phyloP scores from a whole-genome alignment of 140 eudicot genomes.

The Stevia rebaudiana region DNA sequence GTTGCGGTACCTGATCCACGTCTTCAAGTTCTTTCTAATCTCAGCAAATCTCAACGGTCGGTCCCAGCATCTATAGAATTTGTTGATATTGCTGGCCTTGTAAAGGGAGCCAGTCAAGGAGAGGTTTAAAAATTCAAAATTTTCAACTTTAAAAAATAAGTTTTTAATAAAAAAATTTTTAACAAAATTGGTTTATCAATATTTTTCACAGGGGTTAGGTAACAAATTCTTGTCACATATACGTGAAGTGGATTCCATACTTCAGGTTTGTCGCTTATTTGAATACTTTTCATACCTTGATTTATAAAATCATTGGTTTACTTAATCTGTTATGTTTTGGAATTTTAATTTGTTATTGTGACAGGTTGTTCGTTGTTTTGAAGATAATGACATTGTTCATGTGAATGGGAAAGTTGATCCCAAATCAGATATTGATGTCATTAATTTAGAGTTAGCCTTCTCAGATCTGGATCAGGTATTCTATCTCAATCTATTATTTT shows the following conservation, averaged over 20 bases:
- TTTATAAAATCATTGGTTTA: background rate
- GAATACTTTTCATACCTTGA: background rate
- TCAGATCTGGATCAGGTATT: slow-evolving; percentile 92
- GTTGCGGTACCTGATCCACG: slow-evolving; percentile 94
- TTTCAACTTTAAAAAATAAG: background rate
- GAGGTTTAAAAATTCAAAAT: slow-evolving; percentile 47
- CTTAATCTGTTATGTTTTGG: background rate
- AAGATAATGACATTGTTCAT: slow-evolving; percentile 92
- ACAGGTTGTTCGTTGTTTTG: slow-evolving; percentile 98
- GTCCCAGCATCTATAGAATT: slow-evolving; percentile 94
- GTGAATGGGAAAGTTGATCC: slow-evolving; percentile 92
- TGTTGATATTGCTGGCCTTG: slow-evolving; percentile 98
- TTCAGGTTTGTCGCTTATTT: slow-evolving; percentile 51
- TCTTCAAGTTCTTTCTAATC: slow-evolving; percentile 73
- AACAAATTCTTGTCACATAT: slow-evolving; percentile 91
- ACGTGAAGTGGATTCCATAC: slow-evolving; percentile 95
- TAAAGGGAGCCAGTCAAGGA: slow-evolving; percentile 98
- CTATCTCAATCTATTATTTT: background rate
- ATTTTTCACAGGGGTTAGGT: slow-evolving; percentile 72
- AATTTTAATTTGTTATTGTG: slow-evolving; percentile 8
- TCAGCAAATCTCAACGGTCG: slow-evolving; percentile 80
- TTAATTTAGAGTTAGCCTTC: slow-evolving; percentile 82
- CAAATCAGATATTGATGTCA: slow-evolving; percentile 85
- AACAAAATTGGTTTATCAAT: background rate
- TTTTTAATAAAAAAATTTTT: background rate